phyloP scores from a whole-genome alignment of 2,329 filamentous ascomycete species.

The Cyphellophora attinorum region DNA sequence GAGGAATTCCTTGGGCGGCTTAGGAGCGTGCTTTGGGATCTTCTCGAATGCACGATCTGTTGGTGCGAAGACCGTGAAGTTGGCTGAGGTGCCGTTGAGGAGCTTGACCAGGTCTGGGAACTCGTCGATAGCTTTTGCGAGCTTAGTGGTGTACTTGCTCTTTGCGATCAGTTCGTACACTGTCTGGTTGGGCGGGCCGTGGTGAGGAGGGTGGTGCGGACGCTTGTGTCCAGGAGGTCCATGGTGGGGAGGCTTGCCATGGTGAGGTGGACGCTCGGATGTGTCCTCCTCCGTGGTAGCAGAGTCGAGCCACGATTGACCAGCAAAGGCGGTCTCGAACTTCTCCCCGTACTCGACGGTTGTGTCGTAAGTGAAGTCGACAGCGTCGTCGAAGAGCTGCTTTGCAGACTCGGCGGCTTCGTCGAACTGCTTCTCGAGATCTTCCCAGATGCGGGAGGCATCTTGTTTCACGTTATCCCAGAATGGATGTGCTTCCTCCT shows the following conservation, averaged over 20 bases:
- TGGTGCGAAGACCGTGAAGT: conserved; percentile 76
- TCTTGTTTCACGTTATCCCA: conserved; percentile 12
- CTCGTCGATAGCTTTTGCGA: conserved; percentile 65
- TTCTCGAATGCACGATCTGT: conserved; percentile 66
- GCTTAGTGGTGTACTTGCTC: conserved; percentile 66
- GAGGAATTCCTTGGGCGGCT: conserved; percentile 61
- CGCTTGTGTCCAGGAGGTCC: conserved; percentile 14
- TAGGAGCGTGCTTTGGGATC: conserved; percentile 45
- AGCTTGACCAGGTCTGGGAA: conserved; percentile 61
- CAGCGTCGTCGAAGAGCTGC: conserved; percentile 32
- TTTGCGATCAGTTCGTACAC: conserved; percentile 71
- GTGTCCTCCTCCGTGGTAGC: conserved; percentile 9
- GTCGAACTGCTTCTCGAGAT: conserved; percentile 21
- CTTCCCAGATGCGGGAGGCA: conserved; percentile 17
- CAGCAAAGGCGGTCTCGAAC: conserved; percentile 35
- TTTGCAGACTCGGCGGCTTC: conserved; percentile 31
- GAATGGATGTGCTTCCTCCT: conserved; percentile 13
- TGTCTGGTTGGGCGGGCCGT: conserved; percentile 53
- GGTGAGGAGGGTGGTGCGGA: conserved; percentile 27
- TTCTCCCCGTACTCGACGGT: conserved; percentile 29
- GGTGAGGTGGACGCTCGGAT: conserved; percentile 18
- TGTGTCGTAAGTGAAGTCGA: conserved; percentile 29
- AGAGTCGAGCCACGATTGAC: conserved; percentile 35
- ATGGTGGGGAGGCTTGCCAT: conserved; percentile 27
- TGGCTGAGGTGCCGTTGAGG: conserved; percentile 64